These are phyloP conservation scores for Arthrobotrys musiformis DNA, from an alignment of 2,329 filamentous ascomycete species.

Conservation along the genomic window DNA sequence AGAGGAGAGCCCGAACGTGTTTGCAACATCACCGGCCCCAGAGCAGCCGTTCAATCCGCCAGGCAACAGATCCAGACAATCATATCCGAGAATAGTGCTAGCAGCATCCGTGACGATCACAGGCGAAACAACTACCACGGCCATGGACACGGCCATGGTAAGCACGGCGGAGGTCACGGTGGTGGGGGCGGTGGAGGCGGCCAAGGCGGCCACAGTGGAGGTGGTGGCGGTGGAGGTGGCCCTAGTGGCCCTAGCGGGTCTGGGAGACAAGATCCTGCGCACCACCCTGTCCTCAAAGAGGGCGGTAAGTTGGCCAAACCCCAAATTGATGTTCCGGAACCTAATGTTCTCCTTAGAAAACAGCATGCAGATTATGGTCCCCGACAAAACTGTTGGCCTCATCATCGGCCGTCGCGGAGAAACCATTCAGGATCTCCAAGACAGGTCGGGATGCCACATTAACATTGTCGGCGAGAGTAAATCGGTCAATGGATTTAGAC, in stretches of 20 bases:
- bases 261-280: conserved; percentile 59
- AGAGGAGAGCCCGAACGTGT: conserved; percentile 67
- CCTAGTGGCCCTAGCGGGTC: background rate
- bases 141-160: conserved; percentile 46
- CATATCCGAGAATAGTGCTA: conserved; percentile 73
- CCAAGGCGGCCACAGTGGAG: conserved; percentile 57
- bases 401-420: conserved; percentile 95
- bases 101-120: conserved; percentile 49
- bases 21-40: conserved; percentile 83
- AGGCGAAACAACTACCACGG: conserved; percentile 40
- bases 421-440: conserved; percentile 91
- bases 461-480: conserved; percentile 95
- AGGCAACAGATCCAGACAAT: conserved; percentile 86
- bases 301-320: conserved; percentile 57
- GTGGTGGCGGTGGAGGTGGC: conserved; percentile 58
- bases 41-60: conserved; percentile 77
- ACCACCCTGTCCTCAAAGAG: conserved; percentile 59
- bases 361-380: conserved; percentile 91
- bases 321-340: conserved; percentile 53
- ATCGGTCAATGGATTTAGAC: conserved; percentile 87
- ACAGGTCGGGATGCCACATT: conserved; percentile 91
- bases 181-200: conserved; percentile 48
- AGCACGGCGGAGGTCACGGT: conserved; percentile 28
- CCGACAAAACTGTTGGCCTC: conserved; percentile 88
- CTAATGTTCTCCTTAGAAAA: conserved; percentile 74